Percentiles rank a stretch among this genome's conserved stretches.
phyloP scores from a whole-genome alignment of 768 basidiomycete species.

The Cyclocybe cylindracea region DNA sequence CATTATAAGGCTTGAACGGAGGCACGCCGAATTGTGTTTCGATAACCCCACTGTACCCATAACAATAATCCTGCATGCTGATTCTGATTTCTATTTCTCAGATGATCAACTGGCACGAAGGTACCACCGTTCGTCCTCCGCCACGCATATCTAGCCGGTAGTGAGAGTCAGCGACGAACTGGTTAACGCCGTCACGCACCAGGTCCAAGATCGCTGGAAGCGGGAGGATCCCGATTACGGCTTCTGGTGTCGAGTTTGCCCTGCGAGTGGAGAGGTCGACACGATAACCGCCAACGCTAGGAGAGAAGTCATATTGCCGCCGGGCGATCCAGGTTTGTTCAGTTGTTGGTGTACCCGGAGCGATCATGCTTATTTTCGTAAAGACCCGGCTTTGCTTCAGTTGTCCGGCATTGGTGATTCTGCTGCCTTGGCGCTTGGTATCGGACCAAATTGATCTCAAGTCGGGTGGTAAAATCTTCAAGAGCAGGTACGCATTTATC shows the following conservation, averaged over 20 bases:
- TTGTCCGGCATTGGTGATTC: slow-evolving; percentile 61
- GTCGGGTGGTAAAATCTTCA: slow-evolving; percentile 59
- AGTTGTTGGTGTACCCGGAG: neutral
- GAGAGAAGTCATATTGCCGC: slow-evolving; percentile 53
- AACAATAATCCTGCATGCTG: neutral
- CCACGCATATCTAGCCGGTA: slow-evolving; percentile 57
- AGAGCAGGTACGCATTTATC: slow-evolving; percentile 40
- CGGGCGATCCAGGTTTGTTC: slow-evolving; percentile 41
- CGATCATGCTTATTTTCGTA: neutral
- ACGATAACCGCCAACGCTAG: slow-evolving; percentile 42
- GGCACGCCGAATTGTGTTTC: slow-evolving; percentile 58
- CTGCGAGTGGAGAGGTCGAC: slow-evolving; percentile 35
- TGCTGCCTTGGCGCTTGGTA: slow-evolving; percentile 43
- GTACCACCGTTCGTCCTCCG: slow-evolving; percentile 55
- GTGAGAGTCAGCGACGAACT: slow-evolving; percentile 47
- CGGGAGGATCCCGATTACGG: slow-evolving; percentile 36
- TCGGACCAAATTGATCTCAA: slow-evolving; percentile 48
- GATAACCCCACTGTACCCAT: slow-evolving; percentile 47
- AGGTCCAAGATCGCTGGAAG: slow-evolving; percentile 47
- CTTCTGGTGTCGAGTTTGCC: slow-evolving; percentile 49
- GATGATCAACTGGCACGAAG: slow-evolving; percentile 49
- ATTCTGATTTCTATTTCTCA: slow-evolving; percentile 12
- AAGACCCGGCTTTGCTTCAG: slow-evolving; percentile 50
- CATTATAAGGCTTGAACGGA: slow-evolving; percentile 51
- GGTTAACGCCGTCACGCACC: slow-evolving; percentile 44